A percentile compares a stretch with the other conserved stretches of the same genome.
Conservation (phyloP, 441 rosid genomes). For the Aquilaria agallochum region DNA sequence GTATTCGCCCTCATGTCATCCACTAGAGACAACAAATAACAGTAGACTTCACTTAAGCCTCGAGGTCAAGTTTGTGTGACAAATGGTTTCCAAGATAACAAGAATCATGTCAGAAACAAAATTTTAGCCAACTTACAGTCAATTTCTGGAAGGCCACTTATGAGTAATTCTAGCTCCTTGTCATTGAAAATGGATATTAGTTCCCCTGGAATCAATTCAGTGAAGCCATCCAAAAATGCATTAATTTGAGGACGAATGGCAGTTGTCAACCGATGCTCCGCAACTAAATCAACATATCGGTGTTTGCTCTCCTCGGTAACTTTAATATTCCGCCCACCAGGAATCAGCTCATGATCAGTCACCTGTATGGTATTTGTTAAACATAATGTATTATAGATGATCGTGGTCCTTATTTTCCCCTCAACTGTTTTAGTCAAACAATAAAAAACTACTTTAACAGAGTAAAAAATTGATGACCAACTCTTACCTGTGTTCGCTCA, state of each 20-base stretch:
- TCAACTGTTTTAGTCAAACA: too few relatives aligned
- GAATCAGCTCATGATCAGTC: constrained; percentile 88
- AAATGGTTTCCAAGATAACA: neutral
- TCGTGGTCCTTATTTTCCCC: neutral
- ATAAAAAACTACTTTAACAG: neutral
- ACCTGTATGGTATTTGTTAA: constrained; percentile 46
- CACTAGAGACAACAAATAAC: constrained; percentile 41
- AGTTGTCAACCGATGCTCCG: constrained; percentile 88
- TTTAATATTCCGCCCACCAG: constrained; percentile 81
- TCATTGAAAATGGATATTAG: constrained; percentile 84
- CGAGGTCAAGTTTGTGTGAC: neutral
- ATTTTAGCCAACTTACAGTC: constrained; percentile 55
- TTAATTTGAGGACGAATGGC: constrained; percentile 96
- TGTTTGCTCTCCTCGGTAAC: constrained; percentile 95
- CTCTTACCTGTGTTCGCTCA: constrained; percentile 67
- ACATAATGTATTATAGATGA: constrained; percentile 1
- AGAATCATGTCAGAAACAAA: constrained; percentile 5
- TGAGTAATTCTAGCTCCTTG: constrained; percentile 89
- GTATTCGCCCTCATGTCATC: constrained; percentile 93
- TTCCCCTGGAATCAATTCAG: constrained; percentile 68
- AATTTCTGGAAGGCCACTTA: constrained; percentile 96
- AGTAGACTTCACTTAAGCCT: constrained; percentile 13
- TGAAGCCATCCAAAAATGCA: constrained; percentile 89
- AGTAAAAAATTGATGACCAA: constrained; percentile 3
- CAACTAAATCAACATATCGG: constrained; percentile 81